Conservation (phyloP, 805 yeast genomes). For the Brettanomyces naardenensis region DNA sequence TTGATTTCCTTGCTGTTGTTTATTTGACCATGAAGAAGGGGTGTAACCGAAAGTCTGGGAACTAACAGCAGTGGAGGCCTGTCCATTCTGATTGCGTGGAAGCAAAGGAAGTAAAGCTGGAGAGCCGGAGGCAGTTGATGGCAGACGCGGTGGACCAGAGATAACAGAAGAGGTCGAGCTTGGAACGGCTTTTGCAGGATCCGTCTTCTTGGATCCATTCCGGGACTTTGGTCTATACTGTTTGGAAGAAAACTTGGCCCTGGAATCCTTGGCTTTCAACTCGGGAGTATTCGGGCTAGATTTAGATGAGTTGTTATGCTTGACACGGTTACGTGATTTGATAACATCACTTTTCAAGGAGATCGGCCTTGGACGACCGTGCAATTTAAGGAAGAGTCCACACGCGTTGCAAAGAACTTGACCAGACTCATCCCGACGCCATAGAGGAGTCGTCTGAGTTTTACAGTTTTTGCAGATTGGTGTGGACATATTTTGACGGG, state of each 20-base stretch:
- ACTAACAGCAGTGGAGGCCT: constrained; percentile 17
- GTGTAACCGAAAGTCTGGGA: constrained; percentile 23
- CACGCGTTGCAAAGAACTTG: constrained; percentile 92
- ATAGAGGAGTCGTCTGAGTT: constrained; percentile 88
- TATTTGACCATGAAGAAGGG: constrained; percentile 21
- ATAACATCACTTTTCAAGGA: constrained; percentile 87
- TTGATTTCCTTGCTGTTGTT: constrained; percentile 17
- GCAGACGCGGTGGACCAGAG: background rate
- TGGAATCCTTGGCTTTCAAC: constrained; percentile 40
- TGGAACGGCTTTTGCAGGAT: background rate
- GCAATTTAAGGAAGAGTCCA: constrained; percentile 81
- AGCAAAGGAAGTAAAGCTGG: constrained; percentile 34
- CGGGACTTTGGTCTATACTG: constrained; percentile 29
- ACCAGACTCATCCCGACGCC: constrained; percentile 92
- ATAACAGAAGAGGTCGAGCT: background rate
- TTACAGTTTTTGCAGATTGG: constrained; percentile 86
- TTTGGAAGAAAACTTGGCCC: constrained; percentile 28
- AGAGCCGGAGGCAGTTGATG: constrained; percentile 12
- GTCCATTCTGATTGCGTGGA: constrained; percentile 26
- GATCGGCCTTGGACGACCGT: constrained; percentile 89
- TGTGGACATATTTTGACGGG: constrained; percentile 51
- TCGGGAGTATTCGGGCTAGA: constrained; percentile 50
- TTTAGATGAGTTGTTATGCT: constrained; percentile 32
- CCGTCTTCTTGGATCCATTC: constrained; percentile 7
- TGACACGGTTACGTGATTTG: constrained; percentile 81